A percentile compares a stretch with the other conserved stretches of the same genome.
These are phyloP conservation scores for Xylariales sp. DNA, from an alignment of 2,329 filamentous ascomycete species.

Conservation along the genomic window DNA sequence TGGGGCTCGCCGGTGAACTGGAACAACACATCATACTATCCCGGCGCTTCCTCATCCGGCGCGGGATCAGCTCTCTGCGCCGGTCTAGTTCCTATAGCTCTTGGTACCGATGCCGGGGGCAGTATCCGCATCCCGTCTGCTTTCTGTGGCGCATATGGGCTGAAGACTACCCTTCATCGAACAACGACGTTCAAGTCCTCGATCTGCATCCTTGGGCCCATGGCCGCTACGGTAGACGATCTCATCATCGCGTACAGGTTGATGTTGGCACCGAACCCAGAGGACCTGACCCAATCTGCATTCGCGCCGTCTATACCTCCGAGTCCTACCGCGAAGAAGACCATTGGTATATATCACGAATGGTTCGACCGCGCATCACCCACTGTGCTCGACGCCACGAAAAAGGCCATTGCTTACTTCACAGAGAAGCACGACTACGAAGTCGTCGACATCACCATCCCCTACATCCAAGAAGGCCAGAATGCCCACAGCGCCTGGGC, in stretches of 20 bases:
- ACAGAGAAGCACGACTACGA: conserved; percentile 40
- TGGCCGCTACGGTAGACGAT: conserved; percentile 72
- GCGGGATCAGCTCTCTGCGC: conserved; percentile 65
- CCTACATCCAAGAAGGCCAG: conserved; percentile 65
- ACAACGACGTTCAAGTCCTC: conserved; percentile 51
- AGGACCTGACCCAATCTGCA: conserved; percentile 52
- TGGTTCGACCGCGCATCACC: conserved; percentile 69
- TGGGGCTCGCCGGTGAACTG: conserved; percentile 76
- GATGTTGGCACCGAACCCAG: conserved; percentile 68
- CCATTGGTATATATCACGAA: conserved; percentile 64
- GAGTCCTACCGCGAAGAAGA: conserved; percentile 41
- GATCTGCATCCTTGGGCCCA: conserved; percentile 65
- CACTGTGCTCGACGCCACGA: conserved; percentile 56
- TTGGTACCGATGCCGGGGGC: conserved; percentile 74
- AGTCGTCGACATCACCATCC: conserved; percentile 58
- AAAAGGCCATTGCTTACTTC: conserved; percentile 53
- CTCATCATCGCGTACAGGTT: conserved; percentile 77
- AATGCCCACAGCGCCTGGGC: conserved; percentile 74
- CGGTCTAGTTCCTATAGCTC: conserved; percentile 68
- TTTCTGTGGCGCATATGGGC: conserved; percentile 76
- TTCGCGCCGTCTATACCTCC: conserved; percentile 57
- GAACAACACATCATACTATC: conserved; percentile 70
- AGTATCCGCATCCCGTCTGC: conserved; percentile 68
- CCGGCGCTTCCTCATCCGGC: conserved; percentile 76
- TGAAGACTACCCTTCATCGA: conserved; percentile 74